Evolutionary conservation across 116 monocot genomes (phyloP).

Genomic region (Papilionanthe hybrid): DNA sequence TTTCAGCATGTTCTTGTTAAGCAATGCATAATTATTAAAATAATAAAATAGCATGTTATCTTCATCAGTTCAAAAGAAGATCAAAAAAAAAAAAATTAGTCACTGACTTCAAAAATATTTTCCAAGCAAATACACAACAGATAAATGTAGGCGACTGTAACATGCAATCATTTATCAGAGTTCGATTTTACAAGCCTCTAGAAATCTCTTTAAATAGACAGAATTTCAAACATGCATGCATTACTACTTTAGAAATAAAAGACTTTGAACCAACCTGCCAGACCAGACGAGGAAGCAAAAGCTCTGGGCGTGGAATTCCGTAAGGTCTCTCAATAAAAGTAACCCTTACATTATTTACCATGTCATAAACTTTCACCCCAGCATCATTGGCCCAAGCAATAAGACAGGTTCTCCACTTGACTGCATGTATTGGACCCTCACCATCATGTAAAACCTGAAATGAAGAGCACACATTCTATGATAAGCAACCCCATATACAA

Average conservation of each 20-base stretch:
- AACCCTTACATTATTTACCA: slow-evolving; percentile 70
- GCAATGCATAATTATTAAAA: background rate
- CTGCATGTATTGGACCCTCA: slow-evolving; percentile 96
- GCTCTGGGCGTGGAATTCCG: slow-evolving; percentile 82
- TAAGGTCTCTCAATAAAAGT: slow-evolving; percentile 91
- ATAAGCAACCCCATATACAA: background rate
- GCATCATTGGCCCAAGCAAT: slow-evolving; percentile 99
- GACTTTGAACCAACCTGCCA: slow-evolving; percentile 73
- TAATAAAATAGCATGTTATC: background rate
- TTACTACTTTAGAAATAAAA: background rate
- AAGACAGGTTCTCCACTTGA: slow-evolving; percentile 92
- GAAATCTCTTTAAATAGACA: background rate
- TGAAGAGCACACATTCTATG: background rate
- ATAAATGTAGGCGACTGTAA: background rate
- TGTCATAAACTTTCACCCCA: slow-evolving; percentile 93
- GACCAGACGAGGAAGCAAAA: slow-evolving; percentile 86
- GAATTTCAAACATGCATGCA: background rate
- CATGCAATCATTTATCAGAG: background rate
- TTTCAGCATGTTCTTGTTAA: background rate
- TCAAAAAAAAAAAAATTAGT: background rate
- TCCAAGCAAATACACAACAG: background rate
- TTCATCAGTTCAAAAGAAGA: background rate
- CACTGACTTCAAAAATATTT: background rate
- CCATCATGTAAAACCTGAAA: slow-evolving; percentile 85
- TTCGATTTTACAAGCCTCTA: background rate